A percentile compares a stretch with the other conserved stretches of the same genome.
These are phyloP conservation scores for Phlebiopsis gigantea DNA, from an alignment of 768 basidiomycete genomes.

Conservation along the genomic window DNA sequence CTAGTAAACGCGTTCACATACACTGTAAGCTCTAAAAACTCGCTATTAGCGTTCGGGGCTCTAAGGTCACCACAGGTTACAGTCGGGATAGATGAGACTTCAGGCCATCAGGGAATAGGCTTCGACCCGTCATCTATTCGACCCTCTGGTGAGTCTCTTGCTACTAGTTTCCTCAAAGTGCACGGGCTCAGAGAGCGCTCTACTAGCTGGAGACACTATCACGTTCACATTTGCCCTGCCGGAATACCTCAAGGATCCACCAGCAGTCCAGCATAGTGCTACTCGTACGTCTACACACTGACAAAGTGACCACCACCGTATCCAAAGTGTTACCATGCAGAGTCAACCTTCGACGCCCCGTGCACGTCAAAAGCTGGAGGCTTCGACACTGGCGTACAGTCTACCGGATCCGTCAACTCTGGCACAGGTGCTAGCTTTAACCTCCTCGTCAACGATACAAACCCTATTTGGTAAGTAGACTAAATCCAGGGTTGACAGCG, in stretches of 20 bases:
- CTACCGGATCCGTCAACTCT: conserved; percentile 8
- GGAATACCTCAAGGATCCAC: conserved; percentile 12
- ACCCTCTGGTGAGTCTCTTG: conserved; percentile 11
- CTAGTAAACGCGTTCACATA: conserved; percentile 3
- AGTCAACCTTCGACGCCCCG: conserved; percentile 21
- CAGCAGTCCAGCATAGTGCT: conserved; percentile 14
- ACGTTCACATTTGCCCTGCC: conserved; percentile 15
- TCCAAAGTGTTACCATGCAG: background rate
- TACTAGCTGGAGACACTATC: conserved; percentile 14
- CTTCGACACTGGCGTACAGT: conserved; percentile 22
- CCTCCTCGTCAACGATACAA: conserved; percentile 13
- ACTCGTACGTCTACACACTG: conserved; percentile 16
- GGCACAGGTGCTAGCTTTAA: conserved; percentile 10
- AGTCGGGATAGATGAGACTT: conserved; percentile 15
- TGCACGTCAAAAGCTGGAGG: conserved; percentile 20
- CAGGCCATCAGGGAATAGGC: conserved; percentile 15
- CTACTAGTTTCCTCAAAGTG: no score
- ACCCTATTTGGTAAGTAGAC: conserved; percentile 12
- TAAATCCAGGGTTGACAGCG: background rate
- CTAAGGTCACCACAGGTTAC: conserved; percentile 8
- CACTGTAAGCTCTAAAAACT: background rate
- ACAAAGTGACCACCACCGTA: no score
- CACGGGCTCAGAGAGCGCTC: no score
- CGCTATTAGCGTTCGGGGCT: background rate
- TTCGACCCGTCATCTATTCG: conserved; percentile 16